Conservation (phyloP, 352 stramenopile species). For the Halophytophthora batemanensis region DNA sequence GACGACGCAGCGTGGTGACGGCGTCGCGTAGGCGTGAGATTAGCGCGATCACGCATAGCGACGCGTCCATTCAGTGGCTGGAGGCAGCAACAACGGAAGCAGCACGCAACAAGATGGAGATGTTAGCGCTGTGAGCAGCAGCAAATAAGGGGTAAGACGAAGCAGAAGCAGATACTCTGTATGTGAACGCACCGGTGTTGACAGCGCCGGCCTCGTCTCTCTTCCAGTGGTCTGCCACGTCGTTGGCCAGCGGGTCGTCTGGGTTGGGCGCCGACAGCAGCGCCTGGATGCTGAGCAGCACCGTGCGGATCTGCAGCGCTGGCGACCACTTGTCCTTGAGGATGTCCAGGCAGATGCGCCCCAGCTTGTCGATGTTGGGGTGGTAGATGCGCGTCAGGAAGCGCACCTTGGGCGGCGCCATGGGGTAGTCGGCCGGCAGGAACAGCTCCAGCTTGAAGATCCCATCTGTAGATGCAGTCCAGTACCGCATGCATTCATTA, state of each 20-base stretch:
- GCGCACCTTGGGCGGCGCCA: constrained; percentile 94
- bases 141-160: no score
- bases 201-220: constrained; percentile 92
- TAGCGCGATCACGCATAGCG: constrained; percentile 57
- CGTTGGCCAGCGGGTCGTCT: constrained; percentile 93
- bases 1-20: constrained; percentile 11
- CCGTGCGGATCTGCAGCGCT: constrained; percentile 97
- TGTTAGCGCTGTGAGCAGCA: not conserved
- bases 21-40: no score
- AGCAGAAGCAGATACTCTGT: no score
- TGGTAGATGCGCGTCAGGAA: constrained; percentile 97
- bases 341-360: constrained; percentile 97
- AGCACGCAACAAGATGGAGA: constrained; percentile 11
- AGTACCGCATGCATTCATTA: not conserved
- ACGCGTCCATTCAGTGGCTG: constrained; percentile 69
- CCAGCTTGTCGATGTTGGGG: constrained; percentile 97
- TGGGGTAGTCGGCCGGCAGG: constrained; percentile 94
- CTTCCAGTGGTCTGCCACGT: constrained; percentile 98
- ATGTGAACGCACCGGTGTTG: constrained; percentile 52
- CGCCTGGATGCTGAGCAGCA: constrained; percentile 93
- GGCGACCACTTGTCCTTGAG: constrained; percentile 97
- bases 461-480: constrained; percentile 59
- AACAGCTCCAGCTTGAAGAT: constrained; percentile 97
- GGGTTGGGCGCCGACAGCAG: constrained; percentile 94
- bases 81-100: constrained; percentile 4